Conservation (phyloP, 2,329 filamentous ascomycete genomes). For the Didymellaceae sp. region DNA sequence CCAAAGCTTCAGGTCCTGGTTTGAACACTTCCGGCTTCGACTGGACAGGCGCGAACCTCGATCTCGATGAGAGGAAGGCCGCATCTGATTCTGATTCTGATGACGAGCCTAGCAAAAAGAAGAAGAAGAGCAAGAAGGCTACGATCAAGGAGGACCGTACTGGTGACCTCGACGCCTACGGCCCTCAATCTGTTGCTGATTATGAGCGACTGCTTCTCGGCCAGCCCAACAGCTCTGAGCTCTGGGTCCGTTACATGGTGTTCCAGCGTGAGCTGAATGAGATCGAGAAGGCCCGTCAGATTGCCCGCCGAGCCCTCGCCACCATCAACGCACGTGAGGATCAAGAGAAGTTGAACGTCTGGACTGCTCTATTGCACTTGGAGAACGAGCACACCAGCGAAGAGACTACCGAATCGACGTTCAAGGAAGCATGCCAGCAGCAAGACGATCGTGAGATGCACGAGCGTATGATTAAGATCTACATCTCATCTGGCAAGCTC, state of each 20-base stretch:
- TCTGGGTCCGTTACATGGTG: slow-evolving; percentile 99
- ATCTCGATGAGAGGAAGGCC: slow-evolving; percentile 60
- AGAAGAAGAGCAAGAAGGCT: slow-evolving; percentile 76
- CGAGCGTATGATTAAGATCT: slow-evolving; percentile 89
- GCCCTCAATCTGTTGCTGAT: slow-evolving; percentile 87
- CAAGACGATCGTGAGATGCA: slow-evolving; percentile 91
- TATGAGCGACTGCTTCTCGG: slow-evolving; percentile 92
- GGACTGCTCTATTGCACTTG: slow-evolving; percentile 92
- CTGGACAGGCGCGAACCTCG: slow-evolving; percentile 74
- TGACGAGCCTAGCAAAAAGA: slow-evolving; percentile 59
- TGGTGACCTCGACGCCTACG: slow-evolving; percentile 86
- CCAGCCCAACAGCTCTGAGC: slow-evolving; percentile 87
- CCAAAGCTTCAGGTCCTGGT: slow-evolving; percentile 52
- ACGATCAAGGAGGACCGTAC: slow-evolving; percentile 87
- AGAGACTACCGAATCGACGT: slow-evolving; percentile 81
- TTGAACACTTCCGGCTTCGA: slow-evolving; percentile 81
- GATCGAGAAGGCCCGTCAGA: slow-evolving; percentile 82
- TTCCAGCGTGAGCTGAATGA: slow-evolving; percentile 95
- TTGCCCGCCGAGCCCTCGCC: slow-evolving; percentile 87
- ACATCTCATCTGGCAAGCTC: slow-evolving; percentile 87
- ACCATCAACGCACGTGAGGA: slow-evolving; percentile 92
- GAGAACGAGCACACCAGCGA: slow-evolving; percentile 90
- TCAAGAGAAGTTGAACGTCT: slow-evolving; percentile 91
- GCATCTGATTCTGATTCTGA: slow-evolving; percentile 62
- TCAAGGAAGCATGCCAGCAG: slow-evolving; percentile 91